These are phyloP conservation scores for Podosphaera xanthii DNA, from an alignment of 2,329 filamentous ascomycete genomes.

Conservation along the genomic window DNA sequence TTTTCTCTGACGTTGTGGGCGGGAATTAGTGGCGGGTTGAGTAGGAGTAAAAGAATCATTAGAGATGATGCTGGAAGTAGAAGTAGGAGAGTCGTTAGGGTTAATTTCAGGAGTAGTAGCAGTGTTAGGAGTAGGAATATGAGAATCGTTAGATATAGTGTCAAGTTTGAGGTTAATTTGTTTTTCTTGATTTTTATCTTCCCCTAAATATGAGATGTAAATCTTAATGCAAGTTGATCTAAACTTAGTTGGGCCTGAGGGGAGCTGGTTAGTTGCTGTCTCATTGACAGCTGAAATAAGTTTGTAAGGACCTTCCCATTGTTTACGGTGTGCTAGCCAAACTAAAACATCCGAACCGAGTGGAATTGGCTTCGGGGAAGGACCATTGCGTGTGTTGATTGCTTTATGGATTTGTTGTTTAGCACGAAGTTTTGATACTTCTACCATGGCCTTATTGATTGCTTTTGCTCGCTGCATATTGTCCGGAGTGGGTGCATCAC, in stretches of 20 bases:
- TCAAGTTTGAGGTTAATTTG: neutral
- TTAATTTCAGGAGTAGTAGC: no score
- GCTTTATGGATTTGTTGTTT: constrained; percentile 1
- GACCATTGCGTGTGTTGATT: constrained; percentile 1
- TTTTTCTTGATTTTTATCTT: neutral
- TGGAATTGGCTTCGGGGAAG: neutral
- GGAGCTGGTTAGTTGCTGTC: neutral
- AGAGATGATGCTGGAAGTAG: no score
- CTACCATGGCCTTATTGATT: constrained; percentile 3
- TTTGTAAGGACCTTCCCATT: constrained; percentile 1
- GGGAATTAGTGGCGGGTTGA: neutral
- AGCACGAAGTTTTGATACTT: constrained; percentile 3
- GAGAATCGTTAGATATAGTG: no score
- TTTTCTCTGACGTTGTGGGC: neutral
- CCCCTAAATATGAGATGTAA: neutral
- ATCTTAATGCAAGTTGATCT: neutral
- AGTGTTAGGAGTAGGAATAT: no score
- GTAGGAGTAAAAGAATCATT: no score
- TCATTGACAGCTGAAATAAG: neutral
- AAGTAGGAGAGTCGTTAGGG: no score
- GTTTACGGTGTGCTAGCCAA: neutral
- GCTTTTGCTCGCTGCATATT: constrained; percentile 1
- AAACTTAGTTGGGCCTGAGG: neutral
- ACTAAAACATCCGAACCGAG: constrained; percentile 2
- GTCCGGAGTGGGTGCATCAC: neutral